Percentiles rank a stretch among this genome's conserved stretches.
Evolutionary conservation across 148 eudicot species (phyloP).

Genomic region (Polygonum aviculare): DNA sequence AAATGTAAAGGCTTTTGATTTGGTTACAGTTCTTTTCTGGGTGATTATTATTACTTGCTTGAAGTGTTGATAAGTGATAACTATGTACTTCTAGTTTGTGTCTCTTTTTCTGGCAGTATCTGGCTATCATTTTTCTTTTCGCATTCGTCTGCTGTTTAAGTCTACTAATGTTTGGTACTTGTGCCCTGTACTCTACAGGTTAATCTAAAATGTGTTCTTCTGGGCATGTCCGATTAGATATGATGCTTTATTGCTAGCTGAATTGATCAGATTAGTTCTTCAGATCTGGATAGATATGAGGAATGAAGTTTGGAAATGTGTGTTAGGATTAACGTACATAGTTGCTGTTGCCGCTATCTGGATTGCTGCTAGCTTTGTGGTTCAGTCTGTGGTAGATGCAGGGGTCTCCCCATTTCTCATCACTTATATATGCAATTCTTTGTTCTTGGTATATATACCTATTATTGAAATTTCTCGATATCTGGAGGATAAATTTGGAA

Average conservation of each 20-base stretch:
- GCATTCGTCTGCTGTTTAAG: neutral
- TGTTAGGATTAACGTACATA: conserved; percentile 73
- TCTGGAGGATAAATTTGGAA: conserved; percentile 59
- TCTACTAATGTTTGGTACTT: neutral
- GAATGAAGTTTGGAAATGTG: conserved; percentile 63
- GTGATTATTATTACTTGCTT: too few relatives aligned
- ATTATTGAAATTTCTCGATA: conserved; percentile 56
- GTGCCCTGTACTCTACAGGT: neutral
- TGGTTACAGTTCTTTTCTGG: neutral
- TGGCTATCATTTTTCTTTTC: neutral
- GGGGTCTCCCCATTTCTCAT: conserved; percentile 93
- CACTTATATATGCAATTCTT: conserved; percentile 87
- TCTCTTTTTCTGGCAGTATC: neutral
- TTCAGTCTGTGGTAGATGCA: conserved; percentile 83
- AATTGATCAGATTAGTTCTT: neutral
- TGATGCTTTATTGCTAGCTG: neutral
- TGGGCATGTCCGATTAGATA: neutral
- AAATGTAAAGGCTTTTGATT: neutral
- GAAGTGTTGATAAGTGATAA: neutral
- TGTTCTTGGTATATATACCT: conserved; percentile 77
- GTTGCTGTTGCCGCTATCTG: conserved; percentile 80
- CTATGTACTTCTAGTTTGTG: neutral
- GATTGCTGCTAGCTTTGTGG: conserved; percentile 98
- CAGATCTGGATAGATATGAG: conserved; percentile 36
- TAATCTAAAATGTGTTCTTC: neutral